These are phyloP conservation scores for Knufia petricola DNA, from an alignment of 2,329 filamentous ascomycete genomes.

Conservation along the genomic window DNA sequence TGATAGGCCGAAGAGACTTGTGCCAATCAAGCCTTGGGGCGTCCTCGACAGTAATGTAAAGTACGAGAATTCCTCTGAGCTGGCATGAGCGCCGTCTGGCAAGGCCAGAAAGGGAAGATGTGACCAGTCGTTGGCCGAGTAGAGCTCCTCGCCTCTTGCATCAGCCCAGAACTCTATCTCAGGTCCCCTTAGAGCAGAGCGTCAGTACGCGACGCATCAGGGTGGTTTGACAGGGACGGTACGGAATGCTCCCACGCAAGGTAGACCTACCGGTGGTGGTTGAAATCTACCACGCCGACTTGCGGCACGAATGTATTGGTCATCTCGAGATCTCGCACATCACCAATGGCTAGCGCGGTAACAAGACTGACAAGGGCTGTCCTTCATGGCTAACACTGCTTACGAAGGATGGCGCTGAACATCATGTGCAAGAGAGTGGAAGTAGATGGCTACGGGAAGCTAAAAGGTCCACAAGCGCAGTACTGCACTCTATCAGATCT, in stretches of 20 bases:
- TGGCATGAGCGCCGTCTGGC: constrained; percentile 91
- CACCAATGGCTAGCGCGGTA: too few relatives aligned
- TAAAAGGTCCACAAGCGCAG: too few relatives aligned
- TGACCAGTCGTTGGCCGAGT: constrained; percentile 76
- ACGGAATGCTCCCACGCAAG: neutral
- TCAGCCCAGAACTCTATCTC: constrained; percentile 93
- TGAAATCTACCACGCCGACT: constrained; percentile 73
- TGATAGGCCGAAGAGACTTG: constrained; percentile 88
- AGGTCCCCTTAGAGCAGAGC: constrained; percentile 53
- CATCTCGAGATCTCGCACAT: constrained; percentile 5
- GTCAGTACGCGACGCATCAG: neutral
- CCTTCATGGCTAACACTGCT: too few relatives aligned
- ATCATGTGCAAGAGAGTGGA: too few relatives aligned
- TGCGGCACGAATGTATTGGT: constrained; percentile 42
- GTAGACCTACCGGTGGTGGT: constrained; percentile 53
- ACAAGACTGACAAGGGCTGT: neutral
- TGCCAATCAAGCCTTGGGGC: constrained; percentile 26
- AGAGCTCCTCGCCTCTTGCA: constrained; percentile 66
- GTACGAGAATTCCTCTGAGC: constrained; percentile 94
- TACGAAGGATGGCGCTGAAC: too few relatives aligned
- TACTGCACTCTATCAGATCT: too few relatives aligned
- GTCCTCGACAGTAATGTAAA: constrained; percentile 66
- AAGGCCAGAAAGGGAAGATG: constrained; percentile 93
- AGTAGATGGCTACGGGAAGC: too few relatives aligned
- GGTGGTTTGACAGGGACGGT: neutral